Conservation (phyloP, 257 asterid genomes). For the Rauvolfia tetraphylla region DNA sequence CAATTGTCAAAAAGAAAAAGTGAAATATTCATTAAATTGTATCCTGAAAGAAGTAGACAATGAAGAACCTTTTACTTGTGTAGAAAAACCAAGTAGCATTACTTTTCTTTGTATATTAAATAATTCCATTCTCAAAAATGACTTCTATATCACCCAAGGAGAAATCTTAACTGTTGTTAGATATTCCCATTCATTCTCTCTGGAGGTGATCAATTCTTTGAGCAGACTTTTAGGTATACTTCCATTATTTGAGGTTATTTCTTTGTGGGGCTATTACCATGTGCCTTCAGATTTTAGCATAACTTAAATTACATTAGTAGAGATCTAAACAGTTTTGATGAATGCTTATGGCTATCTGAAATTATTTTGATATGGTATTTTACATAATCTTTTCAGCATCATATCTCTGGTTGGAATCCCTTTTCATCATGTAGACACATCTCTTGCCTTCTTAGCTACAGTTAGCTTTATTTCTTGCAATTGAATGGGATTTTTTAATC, state of each 20-base stretch:
- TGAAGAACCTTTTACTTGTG: neutral
- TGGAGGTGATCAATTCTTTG: neutral
- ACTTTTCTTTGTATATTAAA: neutral
- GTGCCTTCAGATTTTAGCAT: neutral
- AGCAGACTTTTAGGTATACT: neutral
- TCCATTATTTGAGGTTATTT: neutral
- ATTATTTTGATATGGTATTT: neutral
- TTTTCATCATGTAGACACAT: neutral
- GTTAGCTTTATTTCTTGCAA: neutral
- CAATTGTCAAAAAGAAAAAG: neutral
- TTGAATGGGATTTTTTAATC: conserved; percentile 16
- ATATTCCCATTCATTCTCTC: neutral
- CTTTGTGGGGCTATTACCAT: neutral
- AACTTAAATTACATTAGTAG: neutral
- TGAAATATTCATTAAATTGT: neutral
- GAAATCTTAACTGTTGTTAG: neutral
- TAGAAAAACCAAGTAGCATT: neutral
- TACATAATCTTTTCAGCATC: neutral
- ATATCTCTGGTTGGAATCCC: neutral
- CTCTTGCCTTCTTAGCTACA: neutral
- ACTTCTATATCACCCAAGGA: neutral
- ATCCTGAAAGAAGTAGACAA: neutral
- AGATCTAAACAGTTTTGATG: neutral
- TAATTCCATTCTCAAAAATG: neutral
- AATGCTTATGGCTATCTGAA: neutral